Base-by-base conservation (phyloP, 352 stramenopile species). In the Phytophthora pistaciae region DNA sequence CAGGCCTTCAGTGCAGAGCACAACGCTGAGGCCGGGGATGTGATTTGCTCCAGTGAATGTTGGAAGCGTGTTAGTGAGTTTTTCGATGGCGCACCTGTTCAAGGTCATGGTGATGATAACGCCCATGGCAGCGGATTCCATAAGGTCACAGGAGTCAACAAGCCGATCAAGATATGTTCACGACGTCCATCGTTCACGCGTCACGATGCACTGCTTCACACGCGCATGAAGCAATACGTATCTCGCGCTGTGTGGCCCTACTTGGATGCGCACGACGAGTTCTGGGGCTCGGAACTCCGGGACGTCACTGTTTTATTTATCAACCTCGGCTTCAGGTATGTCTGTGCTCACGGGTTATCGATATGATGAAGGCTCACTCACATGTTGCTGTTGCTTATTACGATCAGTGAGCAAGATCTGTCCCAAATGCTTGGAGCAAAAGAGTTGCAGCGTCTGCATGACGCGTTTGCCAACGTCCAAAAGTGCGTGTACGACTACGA, bases 281-380 rank as follows among this genome's bases (percentile, higher is more conserved):
- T 96, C 60, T 98, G 94, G 94, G 93, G 89, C 20, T 97, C 92
- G 2, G 95, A 98, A 62, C 66, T 98, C 16, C 81, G 95, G 9
- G 91, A 97, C 20, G 91, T 98, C 23, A 97, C 90, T 1, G 91
- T 98, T 36, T 77, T 98, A 64, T 98, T 98, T 75, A 96, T 98
- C 64, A 98, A 98, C 63, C 79, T 98, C 3, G 95, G 95, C 53
- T 96, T 98, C 65, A 88, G 88, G 72, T 91, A 91, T 42, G 66
- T 38, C 36, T 44, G 36, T 44, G 16, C 36, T 44, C 13, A 44
- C 36, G 36, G 16, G 36, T 44, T 44, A 16, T 13, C 5, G 13
- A 8, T 33, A 21, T n/a, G 59, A n/a, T n/a, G 46, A 48, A 5
- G n/a, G 21, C 10, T 29, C 21, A 13, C 14, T 70, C 14, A 50